Evolutionary conservation across 1,139 yeast species (phyloP).

Genomic region (Suhomyces bribrorum): DNA sequence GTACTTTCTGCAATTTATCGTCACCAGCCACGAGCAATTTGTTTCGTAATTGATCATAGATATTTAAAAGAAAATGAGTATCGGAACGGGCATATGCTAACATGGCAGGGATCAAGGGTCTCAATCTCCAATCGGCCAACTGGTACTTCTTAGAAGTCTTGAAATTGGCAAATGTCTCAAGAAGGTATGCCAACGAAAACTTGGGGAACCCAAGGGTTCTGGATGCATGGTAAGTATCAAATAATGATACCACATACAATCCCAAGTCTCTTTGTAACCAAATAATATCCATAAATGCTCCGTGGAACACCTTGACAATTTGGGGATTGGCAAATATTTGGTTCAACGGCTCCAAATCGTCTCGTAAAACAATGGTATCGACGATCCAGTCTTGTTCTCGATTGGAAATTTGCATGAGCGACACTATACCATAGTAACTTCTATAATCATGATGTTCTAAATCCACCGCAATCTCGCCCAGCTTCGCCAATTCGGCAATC

Average conservation of each 20-base stretch:
- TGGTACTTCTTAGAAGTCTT: slow-evolving; percentile 93
- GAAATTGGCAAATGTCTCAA: slow-evolving; percentile 80
- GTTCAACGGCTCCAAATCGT: slow-evolving; percentile 68
- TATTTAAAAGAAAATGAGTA: slow-evolving; percentile 84
- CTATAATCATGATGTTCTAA: slow-evolving; percentile 95
- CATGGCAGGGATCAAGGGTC: slow-evolving; percentile 83
- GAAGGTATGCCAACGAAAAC: slow-evolving; percentile 78
- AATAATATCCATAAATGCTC: slow-evolving; percentile 94
- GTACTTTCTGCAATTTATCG: slow-evolving; percentile 59
- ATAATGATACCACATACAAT: slow-evolving; percentile 80
- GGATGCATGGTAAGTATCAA: slow-evolving; percentile 93
- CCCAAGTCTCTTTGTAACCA: slow-evolving; percentile 98
- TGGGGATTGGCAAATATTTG: slow-evolving; percentile 76
- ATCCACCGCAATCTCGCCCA: slow-evolving; percentile 85
- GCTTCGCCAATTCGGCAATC: slow-evolving; percentile 51
- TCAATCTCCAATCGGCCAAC: slow-evolving; percentile 92
- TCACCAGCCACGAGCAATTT: slow-evolving; percentile 48
- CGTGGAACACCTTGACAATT: slow-evolving; percentile 87
- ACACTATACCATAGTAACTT: slow-evolving; percentile 86
- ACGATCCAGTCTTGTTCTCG: slow-evolving; percentile 81
- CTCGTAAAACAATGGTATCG: slow-evolving; percentile 75
- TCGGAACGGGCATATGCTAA: slow-evolving; percentile 89
- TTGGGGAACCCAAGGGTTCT: slow-evolving; percentile 75
- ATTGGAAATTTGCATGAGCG: slow-evolving; percentile 90
- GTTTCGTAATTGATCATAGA: slow-evolving; percentile 74